Percentiles rank a stretch among this genome's conserved stretches.
Evolutionary conservation across 148 eudicot species (phyloP).

Genomic region (Rhododendron ferrugineum): DNA sequence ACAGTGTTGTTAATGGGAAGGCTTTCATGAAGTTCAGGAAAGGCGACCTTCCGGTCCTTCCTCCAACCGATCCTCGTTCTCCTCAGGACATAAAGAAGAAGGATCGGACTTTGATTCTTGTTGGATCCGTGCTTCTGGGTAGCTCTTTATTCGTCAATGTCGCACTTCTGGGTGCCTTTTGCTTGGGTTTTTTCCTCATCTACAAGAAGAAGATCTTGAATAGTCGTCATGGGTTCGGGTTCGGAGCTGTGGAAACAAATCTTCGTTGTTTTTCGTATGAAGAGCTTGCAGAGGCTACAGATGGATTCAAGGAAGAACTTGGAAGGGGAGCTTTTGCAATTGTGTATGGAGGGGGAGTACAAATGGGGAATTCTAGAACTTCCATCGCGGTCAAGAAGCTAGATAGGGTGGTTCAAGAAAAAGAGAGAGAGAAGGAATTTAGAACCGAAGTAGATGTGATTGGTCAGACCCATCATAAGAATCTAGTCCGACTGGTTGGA

Average conservation of each 20-base stretch:
- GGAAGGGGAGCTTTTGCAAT: constrained; percentile 20
- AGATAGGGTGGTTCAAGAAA: background rate
- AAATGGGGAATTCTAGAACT: background rate
- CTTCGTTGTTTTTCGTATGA: constrained; percentile 28
- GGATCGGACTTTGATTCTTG: background rate
- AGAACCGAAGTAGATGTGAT: constrained; percentile 15
- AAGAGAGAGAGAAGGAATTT: constrained; percentile 11
- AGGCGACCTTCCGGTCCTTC: background rate
- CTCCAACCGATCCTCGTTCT: background rate
- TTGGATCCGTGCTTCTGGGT: background rate
- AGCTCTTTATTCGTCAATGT: background rate
- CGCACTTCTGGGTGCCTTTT: background rate
- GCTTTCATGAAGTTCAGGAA: background rate
- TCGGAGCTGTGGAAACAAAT: background rate
- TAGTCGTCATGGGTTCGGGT: background rate
- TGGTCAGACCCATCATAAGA: constrained; percentile 15
- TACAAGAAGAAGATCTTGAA: background rate
- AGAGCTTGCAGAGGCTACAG: constrained; percentile 47
- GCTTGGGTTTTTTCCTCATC: background rate
- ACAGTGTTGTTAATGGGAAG: background rate
- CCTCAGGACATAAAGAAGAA: background rate
- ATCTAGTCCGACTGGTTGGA: constrained; percentile 13
- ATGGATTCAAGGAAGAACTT: constrained; percentile 42
- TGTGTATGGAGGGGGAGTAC: background rate
- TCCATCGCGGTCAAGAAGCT: constrained; percentile 12